A percentile compares a stretch with the other conserved stretches of the same genome.
phyloP scores from a whole-genome alignment of 495 filamentous ascomycete genomes.

The Aspergillus egyptiacus region DNA sequence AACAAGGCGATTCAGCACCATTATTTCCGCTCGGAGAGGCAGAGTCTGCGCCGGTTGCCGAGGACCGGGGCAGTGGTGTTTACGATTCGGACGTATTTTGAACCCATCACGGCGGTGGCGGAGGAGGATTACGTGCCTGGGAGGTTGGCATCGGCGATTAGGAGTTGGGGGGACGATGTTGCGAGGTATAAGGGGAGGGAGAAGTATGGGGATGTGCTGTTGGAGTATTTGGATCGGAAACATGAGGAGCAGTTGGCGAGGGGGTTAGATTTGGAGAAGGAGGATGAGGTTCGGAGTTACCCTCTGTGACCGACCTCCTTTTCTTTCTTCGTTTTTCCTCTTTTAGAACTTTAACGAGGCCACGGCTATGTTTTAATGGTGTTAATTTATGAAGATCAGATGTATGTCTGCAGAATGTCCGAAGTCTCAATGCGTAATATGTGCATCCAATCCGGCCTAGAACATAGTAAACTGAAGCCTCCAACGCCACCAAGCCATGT shows the following conservation, averaged over 20 bases:
- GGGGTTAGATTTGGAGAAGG: slow-evolving; percentile 56
- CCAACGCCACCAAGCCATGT: not conserved
- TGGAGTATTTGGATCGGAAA: slow-evolving; percentile 77
- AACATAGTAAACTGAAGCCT: not conserved
- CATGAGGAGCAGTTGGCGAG: slow-evolving; percentile 67
- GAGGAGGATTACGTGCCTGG: slow-evolving; percentile 69
- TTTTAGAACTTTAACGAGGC: not conserved
- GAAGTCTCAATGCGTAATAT: not conserved
- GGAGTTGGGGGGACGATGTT: slow-evolving; percentile 87
- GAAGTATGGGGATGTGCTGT: slow-evolving; percentile 67
- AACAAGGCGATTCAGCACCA: slow-evolving; percentile 69
- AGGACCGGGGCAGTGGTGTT: slow-evolving; percentile 71
- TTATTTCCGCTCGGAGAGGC: slow-evolving; percentile 74
- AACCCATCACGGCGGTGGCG: slow-evolving; percentile 58
- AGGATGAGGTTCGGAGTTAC: slow-evolving; percentile 54
- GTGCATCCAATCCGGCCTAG: not conserved
- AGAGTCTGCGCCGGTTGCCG: slow-evolving; percentile 68
- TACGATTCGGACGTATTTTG: slow-evolving; percentile 75
- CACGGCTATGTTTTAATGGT: too few relatives aligned
- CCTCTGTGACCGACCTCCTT: slow-evolving; percentile 21
- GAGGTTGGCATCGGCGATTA: slow-evolving; percentile 61
- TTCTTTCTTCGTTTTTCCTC: not conserved
- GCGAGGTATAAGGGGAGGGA: slow-evolving; percentile 78
- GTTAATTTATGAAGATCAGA: too few relatives aligned
- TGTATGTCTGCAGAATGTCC: too few relatives aligned